Evolutionary conservation across 352 stramenopile genomes (phyloP).

Genomic region (Phytophthora pisi): DNA sequence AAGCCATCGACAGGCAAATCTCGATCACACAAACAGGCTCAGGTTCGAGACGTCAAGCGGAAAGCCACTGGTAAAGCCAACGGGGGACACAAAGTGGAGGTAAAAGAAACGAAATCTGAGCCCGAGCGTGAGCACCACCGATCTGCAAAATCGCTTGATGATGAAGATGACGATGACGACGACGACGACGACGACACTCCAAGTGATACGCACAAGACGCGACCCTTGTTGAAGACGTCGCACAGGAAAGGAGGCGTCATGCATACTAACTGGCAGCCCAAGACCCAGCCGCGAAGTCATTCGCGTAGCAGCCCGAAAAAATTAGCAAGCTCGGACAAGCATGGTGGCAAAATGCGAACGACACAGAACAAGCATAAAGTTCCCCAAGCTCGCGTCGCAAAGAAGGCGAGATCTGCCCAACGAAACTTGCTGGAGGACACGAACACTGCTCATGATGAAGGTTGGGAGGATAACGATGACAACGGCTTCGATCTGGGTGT

Average conservation of each 20-base stretch:
- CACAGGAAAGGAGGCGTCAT: constrained; percentile 19
- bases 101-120: constrained; percentile 1
- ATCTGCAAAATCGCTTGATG: background rate
- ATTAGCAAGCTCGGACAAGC: background rate
- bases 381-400: constrained; percentile 3
- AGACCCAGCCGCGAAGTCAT: background rate
- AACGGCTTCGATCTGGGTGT: constrained; percentile 33
- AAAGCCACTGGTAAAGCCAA: constrained; percentile 17
- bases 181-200: background rate
- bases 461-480: constrained; percentile 23
- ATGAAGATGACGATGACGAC: background rate
- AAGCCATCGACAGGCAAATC: constrained; percentile 9
- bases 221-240: constrained; percentile 34
- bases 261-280: constrained; percentile 6
- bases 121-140: background rate
- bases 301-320: background rate
- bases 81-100: background rate
- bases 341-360: constrained; percentile 1
- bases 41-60: constrained; percentile 3
- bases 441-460: constrained; percentile 4
- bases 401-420: constrained; percentile 25
- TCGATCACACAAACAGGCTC: background rate
- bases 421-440: constrained; percentile 14
- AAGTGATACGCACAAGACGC: constrained; percentile 8
- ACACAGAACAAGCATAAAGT: background rate